Conservation (phyloP, 257 asterid species). For the Capsicum chinense region DNA sequence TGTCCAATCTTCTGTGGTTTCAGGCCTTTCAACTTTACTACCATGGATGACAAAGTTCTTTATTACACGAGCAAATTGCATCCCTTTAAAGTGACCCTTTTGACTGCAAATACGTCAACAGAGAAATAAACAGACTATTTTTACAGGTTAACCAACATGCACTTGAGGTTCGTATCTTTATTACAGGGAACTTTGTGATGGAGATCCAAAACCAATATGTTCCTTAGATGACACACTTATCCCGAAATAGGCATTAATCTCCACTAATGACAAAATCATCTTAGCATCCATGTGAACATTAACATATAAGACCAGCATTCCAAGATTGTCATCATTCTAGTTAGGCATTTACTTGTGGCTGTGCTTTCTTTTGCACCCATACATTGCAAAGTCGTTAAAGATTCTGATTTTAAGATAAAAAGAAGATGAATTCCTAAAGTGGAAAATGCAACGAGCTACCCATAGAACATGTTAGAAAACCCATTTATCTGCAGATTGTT, state of each 20-base stretch:
- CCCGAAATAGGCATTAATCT: neutral
- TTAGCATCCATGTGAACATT: neutral
- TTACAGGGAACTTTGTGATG: conserved; percentile 2
- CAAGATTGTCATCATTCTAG: neutral
- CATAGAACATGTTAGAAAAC: neutral
- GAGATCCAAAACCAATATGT: neutral
- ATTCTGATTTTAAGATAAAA: neutral
- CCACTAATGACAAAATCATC: neutral
- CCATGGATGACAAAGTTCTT: conserved; percentile 93
- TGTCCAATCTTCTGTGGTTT: conserved; percentile 85
- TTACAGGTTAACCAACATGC: neutral
- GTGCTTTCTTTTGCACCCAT: neutral
- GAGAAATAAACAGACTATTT: neutral
- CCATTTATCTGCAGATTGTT: neutral
- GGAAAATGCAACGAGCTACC: neutral
- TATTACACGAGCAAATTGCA: conserved; percentile 80
- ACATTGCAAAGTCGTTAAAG: neutral
- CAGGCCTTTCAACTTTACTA: conserved; percentile 69
- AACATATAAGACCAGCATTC: neutral
- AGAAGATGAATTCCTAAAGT: neutral
- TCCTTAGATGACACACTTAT: neutral
- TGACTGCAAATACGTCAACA: conserved; percentile 55
- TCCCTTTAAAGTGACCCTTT: conserved; percentile 74
- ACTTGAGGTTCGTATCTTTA: neutral
- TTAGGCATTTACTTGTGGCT: neutral